Evolutionary conservation across 148 eudicot species (phyloP), one percentile per base, ranked within the genome.

Genomic region (Fagopyrum tataricum): DNA sequence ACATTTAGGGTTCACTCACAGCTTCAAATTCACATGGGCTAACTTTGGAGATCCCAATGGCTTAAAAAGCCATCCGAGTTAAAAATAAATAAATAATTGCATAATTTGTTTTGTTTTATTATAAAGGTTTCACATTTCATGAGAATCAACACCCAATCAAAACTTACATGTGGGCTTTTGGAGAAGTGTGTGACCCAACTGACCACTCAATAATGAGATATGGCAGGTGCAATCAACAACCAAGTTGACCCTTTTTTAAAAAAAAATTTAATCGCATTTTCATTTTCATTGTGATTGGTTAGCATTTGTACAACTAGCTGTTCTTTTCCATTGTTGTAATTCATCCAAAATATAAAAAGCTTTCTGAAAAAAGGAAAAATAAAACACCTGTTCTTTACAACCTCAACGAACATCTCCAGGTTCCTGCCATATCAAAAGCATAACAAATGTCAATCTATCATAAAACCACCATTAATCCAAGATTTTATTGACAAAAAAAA

Each of bases 141-240:
- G 68, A 31, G 68, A 62, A 62, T 62, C 68, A 62, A 4, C 43
- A 62, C 68, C 24, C 68, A 37, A 62, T 62, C 68, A 62, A 62
- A 14, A 31, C 37, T n/a, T 62, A 62, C 42, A 62, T 62, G 68
- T 62, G 68, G 17, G 17, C 37, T 62, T 3, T 26, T 62, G 31
- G 68, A 62, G 43, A 62, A 13, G 5, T 31, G 5, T 31, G 68
- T 62, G 68, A 62, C 37, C 68, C 68, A 62, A 62, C 68, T 62
- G 68, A 62, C 68, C 40, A 12, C 68, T 31, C 68, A 62, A 62
- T 62, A 21, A 62, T 62, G 68, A 62, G 68, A 62, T 26, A 62
- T 62, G 43, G 68, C 68, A 62, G 68, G 68, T 62, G 68, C 68
- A 62, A 62, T 62, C 68, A 62, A 62, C 68, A 26, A 62, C 68